Base-by-base conservation (phyloP, 2,329 filamentous ascomycete species). In the Botrytis elliptica region DNA sequence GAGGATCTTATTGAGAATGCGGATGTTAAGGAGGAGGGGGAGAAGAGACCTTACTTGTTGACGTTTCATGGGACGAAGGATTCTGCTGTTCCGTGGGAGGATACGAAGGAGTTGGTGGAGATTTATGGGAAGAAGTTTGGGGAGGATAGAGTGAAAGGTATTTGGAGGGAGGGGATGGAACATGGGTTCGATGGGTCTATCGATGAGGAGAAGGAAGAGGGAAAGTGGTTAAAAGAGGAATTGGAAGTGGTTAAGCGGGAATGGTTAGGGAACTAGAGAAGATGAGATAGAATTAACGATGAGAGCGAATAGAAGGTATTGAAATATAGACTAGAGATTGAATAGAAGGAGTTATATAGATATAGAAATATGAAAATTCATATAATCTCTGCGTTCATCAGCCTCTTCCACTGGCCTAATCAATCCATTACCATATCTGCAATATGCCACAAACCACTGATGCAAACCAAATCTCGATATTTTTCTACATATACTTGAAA, bases 81-180 rank as follows among this genome's bases (percentile, higher is more conserved):
- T 62, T 29, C 59, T 25, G 59, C 33, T 40, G 69, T 62, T 36
- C 55, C 40, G 9, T 71, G 69, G 69, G 40, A 64, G 14, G 33
- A 71, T 40, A 42, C 66, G 9, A 33, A 29, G 12, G 49, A 44
- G 10, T 57, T 25, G 36, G 33, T 55, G 36, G 49, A 42, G 16
- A 59, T 59, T 33, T 69, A 52, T 52, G 66, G 36, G 49, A 57
- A 16, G 59, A 70, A 33, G 29, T 64, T 71, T 52, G 59, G 59
- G 0, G 33, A 33, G 38, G 59, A 55, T n/a, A 42, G n/a, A 16
- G 57, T 52, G 8, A 52, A 42, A 25, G 42, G 59, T 25, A 25
- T 52, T 64, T 71, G 69, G 57, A 71, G 1, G 14, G 57, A 42
- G 42, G 59, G 69, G 3, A 49, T 49, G 69, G 57, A 71, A 6